Conservation (phyloP, 257 asterid genomes). For the Solanum raphanifolium region DNA sequence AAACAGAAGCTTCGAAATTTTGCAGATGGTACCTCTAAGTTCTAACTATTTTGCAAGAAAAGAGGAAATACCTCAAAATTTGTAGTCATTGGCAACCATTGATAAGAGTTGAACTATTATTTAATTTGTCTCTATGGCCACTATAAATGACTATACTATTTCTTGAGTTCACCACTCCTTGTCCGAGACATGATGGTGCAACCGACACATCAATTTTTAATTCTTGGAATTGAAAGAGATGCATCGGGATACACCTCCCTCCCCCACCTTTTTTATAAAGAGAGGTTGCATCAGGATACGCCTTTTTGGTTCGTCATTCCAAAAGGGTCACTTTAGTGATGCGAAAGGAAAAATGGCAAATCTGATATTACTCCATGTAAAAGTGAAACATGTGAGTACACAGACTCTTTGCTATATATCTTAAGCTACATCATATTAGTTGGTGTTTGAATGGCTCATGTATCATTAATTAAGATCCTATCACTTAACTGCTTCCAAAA, state of each 20-base stretch:
- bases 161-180: neutral
- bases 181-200: neutral
- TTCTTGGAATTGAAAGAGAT: neutral
- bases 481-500: neutral
- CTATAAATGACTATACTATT: neutral
- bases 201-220: neutral
- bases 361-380: constrained; percentile 28
- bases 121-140: neutral
- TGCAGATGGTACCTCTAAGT: neutral
- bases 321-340: constrained; percentile 69
- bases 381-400: constrained; percentile 37
- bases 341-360: constrained; percentile 44
- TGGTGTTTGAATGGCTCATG: neutral
- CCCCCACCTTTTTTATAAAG: neutral
- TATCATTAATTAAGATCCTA: neutral
- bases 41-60: neutral
- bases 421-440: neutral
- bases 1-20: neutral
- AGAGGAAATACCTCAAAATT: neutral
- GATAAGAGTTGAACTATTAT: neutral
- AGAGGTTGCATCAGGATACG: constrained; percentile 58
- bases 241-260: neutral
- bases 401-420: constrained; percentile 35
- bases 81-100: neutral
- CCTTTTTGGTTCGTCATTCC: constrained; percentile 37